phyloP scores from a whole-genome alignment of 2,329 filamentous ascomycete species.

The Lasiodiplodia gonubiensis region DNA sequence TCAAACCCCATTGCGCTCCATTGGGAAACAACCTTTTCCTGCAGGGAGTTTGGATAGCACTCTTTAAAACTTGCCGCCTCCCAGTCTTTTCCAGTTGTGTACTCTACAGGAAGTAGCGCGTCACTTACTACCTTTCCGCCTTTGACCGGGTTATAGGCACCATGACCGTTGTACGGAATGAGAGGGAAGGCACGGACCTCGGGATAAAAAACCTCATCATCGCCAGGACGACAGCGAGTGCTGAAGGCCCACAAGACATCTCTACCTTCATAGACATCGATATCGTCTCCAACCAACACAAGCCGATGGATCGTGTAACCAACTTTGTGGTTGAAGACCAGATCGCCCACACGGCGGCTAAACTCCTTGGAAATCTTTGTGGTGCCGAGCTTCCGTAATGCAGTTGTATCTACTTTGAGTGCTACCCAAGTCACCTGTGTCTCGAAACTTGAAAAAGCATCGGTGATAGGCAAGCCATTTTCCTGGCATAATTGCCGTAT shows the following conservation, averaged over 20 bases:
- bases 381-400: background rate
- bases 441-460: conserved; percentile 54
- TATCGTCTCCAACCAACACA: conserved; percentile 56
- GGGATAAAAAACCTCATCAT: conserved; percentile 54
- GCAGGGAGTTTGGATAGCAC: conserved; percentile 48
- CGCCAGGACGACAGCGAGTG: conserved; percentile 53
- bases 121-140: conserved; percentile 57
- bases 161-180: conserved; percentile 57
- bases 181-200: conserved; percentile 53
- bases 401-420: conserved; percentile 30
- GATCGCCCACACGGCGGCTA: conserved; percentile 46
- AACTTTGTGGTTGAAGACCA: conserved; percentile 53
- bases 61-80: conserved; percentile 41
- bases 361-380: conserved; percentile 27
- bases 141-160: conserved; percentile 37
- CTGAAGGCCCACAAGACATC: conserved; percentile 58
- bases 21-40: conserved; percentile 42
- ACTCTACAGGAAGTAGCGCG: conserved; percentile 39
- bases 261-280: conserved; percentile 54
- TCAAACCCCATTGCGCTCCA: no score
- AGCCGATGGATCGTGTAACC: conserved; percentile 53
- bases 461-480: conserved; percentile 50
- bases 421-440: conserved; percentile 57
- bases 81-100: conserved; percentile 48
- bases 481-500: conserved; percentile 45